Evolutionary conservation across 306 rosid species (phyloP).

Genomic region (Amphicarpaea edgeworthii): DNA sequence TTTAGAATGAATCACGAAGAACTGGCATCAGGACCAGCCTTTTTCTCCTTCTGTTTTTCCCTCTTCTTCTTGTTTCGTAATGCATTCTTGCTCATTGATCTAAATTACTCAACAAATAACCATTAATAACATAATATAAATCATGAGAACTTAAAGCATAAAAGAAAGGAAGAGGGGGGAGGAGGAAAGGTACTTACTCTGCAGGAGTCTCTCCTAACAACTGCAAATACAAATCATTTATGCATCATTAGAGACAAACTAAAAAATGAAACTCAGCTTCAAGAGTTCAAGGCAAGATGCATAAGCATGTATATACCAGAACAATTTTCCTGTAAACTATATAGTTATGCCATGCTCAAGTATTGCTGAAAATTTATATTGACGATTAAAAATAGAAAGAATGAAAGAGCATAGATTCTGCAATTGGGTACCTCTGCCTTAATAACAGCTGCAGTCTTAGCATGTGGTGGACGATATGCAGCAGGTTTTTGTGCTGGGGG

Average conservation of each 20-base stretch:
- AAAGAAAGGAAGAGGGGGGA: background rate
- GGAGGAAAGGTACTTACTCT: constrained; percentile 61
- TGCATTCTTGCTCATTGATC: constrained; percentile 86
- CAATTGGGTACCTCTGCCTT: constrained; percentile 80
- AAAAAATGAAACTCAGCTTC: constrained; percentile 35
- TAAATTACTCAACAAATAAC: constrained; percentile 47
- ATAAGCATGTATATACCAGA: background rate
- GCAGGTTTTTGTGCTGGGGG: constrained; percentile 78
- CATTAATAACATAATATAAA: constrained; percentile 34
- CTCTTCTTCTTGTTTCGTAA: constrained; percentile 90
- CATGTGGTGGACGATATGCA: constrained; percentile 95
- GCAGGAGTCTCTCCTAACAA: constrained; percentile 74
- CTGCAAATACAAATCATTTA: constrained; percentile 60
- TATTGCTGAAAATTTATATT: background rate
- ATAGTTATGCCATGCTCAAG: background rate
- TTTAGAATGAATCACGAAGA: constrained; percentile 50
- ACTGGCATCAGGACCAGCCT: constrained; percentile 61
- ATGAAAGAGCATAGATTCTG: background rate
- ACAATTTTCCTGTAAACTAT: constrained; percentile 25
- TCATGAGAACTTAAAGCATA: constrained; percentile 18
- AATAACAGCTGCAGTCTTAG: constrained; percentile 77
- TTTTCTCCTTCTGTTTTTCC: constrained; percentile 93
- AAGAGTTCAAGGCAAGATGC: constrained; percentile 30
- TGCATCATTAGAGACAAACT: constrained; percentile 42
- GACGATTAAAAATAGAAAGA: constrained; percentile 17